A percentile compares a stretch with the other conserved stretches of the same genome.
phyloP scores from a whole-genome alignment of 257 asterid genomes.

The Scutellaria galericulata region DNA sequence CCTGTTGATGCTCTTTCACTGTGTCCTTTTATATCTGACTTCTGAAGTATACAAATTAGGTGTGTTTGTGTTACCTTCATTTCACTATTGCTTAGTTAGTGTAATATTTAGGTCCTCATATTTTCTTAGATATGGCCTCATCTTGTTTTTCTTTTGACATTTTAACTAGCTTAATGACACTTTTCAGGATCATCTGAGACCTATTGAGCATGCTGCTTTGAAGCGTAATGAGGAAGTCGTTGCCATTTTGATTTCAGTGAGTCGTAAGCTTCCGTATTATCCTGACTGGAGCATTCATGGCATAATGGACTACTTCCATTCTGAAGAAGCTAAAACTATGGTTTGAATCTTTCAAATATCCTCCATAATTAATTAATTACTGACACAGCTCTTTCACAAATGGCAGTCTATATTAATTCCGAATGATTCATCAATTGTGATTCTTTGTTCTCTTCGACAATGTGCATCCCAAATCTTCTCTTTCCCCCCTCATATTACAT shows the following conservation, averaged over 20 bases:
- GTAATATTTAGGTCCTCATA: too few species aligned
- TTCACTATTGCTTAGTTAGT: too few species aligned
- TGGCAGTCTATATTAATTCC: too few species aligned
- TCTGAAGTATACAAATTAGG: too few species aligned
- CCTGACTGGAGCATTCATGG: constrained; percentile 37
- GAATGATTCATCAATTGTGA: too few species aligned
- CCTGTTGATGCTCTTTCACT: not conserved
- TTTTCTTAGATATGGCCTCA: too few species aligned
- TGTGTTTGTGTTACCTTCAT: too few species aligned
- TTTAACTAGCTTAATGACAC: not conserved
- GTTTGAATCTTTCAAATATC: not conserved
- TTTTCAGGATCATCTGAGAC: constrained; percentile 13
- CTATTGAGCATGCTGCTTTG: constrained; percentile 30
- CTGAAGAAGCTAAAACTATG: constrained; percentile 26
- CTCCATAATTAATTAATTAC: too few species aligned
- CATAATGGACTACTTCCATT: constrained; percentile 5
- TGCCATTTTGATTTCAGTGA: constrained; percentile 31
- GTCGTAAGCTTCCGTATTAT: constrained; percentile 20
- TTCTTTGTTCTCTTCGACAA: too few species aligned
- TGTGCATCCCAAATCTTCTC: not conserved
- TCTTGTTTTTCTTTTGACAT: not conserved
- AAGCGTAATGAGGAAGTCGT: not conserved
- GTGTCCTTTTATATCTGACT: not conserved
- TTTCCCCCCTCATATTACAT: too few species aligned
- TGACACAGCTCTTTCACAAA: too few species aligned